Base-by-base conservation (phyloP, 2,329 filamentous ascomycete species). In the Pseudogymnoascus sp. region DNA sequence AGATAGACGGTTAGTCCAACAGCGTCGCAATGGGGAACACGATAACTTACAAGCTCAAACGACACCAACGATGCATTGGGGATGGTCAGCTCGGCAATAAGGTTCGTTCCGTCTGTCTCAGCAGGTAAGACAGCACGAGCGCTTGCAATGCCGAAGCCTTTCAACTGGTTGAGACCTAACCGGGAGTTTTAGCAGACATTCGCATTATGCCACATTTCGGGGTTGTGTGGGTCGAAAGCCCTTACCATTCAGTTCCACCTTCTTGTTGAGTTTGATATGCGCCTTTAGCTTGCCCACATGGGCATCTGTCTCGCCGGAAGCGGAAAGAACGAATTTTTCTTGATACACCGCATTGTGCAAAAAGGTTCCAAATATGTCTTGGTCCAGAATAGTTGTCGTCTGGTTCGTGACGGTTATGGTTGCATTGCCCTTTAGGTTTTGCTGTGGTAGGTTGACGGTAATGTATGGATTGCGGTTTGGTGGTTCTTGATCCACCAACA, bases 181-280 rank as follows among this genome's bases (percentile, higher is more conserved):
- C 2, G 12, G 22, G 14, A 47, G 43, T 30, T 14, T 54, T 30
- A 54, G 25, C 25, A 11, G 16, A 50, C 22, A n/a, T 16, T 16
- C 11, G 16, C 16, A 18, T 30, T 30, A 16, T 33, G 25, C n/a
- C 43, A 18, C 9, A 18, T 33, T 33, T 16, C 1, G 18, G 14
- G 7, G 22, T 25, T 22, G 25, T 1, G 9, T n/a, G n/a, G 18
- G 11, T 6, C 18, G 9, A n/a, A 9, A 33, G 25, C 59, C 61
- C 35, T 66, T 63, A 77, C 71, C 68, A 60, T 72, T 74, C 35
- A 74, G 71, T 28, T 67, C 57, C 57, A 72, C 63, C 58, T 70
- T 64, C 60, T 74, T 75, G 20, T 75, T 62, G 60, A 75, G 67
- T 0, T 68, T 70, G 37, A 77, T 68, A 18, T 68, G 68, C 2